Evolutionary conservation across 495 filamentous ascomycete species (phyloP), one percentile per base, ranked within the genome.

Genomic region (Aspergillus diversus): DNA sequence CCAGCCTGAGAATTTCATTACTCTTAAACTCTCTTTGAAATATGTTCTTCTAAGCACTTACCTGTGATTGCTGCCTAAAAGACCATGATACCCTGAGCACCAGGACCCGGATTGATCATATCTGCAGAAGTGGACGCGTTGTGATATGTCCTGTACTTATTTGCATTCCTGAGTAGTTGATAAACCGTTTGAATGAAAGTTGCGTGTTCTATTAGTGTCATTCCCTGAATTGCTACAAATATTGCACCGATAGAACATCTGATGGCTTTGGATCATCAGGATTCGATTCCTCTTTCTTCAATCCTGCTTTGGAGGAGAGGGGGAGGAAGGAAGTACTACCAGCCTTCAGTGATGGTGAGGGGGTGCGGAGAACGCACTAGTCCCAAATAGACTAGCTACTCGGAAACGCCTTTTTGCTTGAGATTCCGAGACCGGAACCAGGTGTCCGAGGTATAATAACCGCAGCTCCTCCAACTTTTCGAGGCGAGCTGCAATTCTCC

Each of bases 361-460:
- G 27, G 33, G 12, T 11, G 34, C 32, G 21, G 21, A n/a, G 0
- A 34, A 54, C 32, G 16, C 27, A 54, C 51, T 54, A 54, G 51
- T 13, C 51, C 51, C 2, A 49, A 61, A 55, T 3, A 17, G 33
- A n/a, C 7, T 43, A 51, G 47, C 42, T 16, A 48, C 64, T 66
- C 64, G 59, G 59, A 62, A 66, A 56, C 15, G 53, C 53, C 55
- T 66, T 33, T 42, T 39, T 55, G 55, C 49, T 39, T 43, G 9
- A 21, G 27, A 17, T 56, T 58, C 59, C 64, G 64, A 49, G 61
- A 55, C 57, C 64, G 64, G 64, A 59, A 66, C 12, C 7, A 3
- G 3, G 9, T 21, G 34, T 39, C 64, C 64, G 64, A 62, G 64
- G 59, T 55, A 43, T 31, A 52, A 21, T 32, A 55, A 33, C 7